Evolutionary conservation across 345 rosid genomes (phyloP).

Genomic region (Raphanus raphanistrum): DNA sequence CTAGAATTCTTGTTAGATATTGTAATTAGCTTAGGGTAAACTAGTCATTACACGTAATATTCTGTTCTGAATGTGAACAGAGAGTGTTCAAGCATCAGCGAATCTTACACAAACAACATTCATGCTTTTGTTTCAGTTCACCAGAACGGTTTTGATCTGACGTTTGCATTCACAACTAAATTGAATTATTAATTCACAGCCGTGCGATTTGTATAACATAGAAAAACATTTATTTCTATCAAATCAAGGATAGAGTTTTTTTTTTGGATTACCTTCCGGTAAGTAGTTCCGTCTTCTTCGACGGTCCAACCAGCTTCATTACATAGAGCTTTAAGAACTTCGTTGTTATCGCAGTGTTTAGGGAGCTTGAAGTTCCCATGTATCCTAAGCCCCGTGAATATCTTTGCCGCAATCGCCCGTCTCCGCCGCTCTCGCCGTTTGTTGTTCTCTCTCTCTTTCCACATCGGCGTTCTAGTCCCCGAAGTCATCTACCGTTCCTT

Average conservation of each 20-base stretch:
- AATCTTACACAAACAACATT: conserved; percentile 25
- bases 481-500: conserved; percentile 58
- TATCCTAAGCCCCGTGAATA: conserved; percentile 80
- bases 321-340: conserved; percentile 94
- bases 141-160: conserved; percentile 35
- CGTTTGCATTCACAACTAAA: conserved; percentile 17
- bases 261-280: conserved; percentile 63
- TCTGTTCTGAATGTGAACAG: conserved; percentile 25
- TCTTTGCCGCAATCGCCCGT: conserved; percentile 96
- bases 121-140: conserved; percentile 33
- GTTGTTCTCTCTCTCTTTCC: conserved; percentile 99
- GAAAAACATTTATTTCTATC: background rate
- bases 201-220: conserved; percentile 1
- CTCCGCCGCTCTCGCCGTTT: conserved; percentile 86
- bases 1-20: background rate
- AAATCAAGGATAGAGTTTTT: too few species aligned
- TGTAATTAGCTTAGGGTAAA: conserved; percentile 12
- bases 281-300: conserved; percentile 96
- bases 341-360: conserved; percentile 97
- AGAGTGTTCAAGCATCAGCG: conserved; percentile 33
- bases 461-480: conserved; percentile 90
- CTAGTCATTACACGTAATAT: background rate
- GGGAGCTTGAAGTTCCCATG: conserved; percentile 94
- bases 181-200: conserved; percentile 25
- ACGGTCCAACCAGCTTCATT: conserved; percentile 96